A percentile compares a stretch with the other conserved stretches of the same genome.
phyloP scores from a whole-genome alignment of 768 basidiomycete genomes.

The Mycena filopes region DNA sequence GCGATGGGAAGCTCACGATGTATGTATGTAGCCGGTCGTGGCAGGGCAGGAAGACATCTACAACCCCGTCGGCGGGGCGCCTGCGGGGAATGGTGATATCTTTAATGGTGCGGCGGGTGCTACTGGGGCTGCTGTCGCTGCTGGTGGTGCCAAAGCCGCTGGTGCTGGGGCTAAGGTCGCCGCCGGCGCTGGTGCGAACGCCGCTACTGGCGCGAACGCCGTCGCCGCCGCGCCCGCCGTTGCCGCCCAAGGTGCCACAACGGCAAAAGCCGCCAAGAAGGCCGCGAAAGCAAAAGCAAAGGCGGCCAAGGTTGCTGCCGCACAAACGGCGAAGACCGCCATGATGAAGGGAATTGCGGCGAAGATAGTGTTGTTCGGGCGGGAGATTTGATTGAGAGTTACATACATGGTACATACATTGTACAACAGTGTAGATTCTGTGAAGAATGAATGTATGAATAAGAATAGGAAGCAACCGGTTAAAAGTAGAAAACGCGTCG shows the following conservation, averaged over 20 bases:
- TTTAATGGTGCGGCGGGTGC: background rate
- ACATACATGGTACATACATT: too few relatives aligned
- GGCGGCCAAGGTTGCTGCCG: background rate
- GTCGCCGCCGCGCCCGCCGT: too few relatives aligned
- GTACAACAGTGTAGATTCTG: too few relatives aligned
- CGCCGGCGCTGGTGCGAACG: background rate
- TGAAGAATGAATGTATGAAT: too few relatives aligned
- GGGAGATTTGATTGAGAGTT: too few relatives aligned
- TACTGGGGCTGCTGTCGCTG: background rate
- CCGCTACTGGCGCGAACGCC: background rate
- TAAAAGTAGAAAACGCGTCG: too few relatives aligned
- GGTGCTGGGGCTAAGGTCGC: background rate
- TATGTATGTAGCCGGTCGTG: conserved; percentile 31
- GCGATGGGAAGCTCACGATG: background rate
- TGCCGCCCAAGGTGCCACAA: too few relatives aligned
- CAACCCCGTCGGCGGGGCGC: background rate
- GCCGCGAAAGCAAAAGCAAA: background rate
- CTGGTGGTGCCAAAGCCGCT: background rate
- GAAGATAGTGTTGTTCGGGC: too few relatives aligned
- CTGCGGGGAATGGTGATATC: conserved; percentile 8
- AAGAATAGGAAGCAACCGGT: too few relatives aligned
- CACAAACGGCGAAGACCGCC: background rate
- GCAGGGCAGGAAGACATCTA: conserved; percentile 37
- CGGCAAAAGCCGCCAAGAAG: background rate
- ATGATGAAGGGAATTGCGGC: background rate